Percentiles rank a stretch among this genome's conserved stretches.
These are phyloP conservation scores for Aspergillus unguis DNA, from an alignment of 2,329 filamentous ascomycete species.

Conservation along the genomic window DNA sequence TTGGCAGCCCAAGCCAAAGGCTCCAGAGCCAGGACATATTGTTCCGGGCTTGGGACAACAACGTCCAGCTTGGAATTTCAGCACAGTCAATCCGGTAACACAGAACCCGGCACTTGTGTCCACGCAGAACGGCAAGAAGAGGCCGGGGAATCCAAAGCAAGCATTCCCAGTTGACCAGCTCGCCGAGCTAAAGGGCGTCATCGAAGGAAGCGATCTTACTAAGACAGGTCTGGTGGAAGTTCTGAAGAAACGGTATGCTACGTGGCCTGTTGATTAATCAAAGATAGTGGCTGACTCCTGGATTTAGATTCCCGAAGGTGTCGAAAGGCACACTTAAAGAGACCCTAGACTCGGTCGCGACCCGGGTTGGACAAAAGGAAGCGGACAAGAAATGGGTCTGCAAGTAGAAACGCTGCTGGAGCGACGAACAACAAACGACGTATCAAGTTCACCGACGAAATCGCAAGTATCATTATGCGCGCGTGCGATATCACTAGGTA, in stretches of 20 bases:
- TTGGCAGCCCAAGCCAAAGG: constrained; percentile 55
- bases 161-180: constrained; percentile 60
- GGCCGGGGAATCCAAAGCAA: constrained; percentile 30
- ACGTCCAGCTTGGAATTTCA: constrained; percentile 21
- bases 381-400: constrained; percentile 64
- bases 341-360: constrained; percentile 65
- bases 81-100: constrained; percentile 20
- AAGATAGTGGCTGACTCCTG: constrained; percentile 8
- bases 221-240: constrained; percentile 73
- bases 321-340: constrained; percentile 68
- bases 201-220: constrained; percentile 68
- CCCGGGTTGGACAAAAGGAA: constrained; percentile 59
- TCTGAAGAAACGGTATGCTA: constrained; percentile 63
- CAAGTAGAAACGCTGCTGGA: constrained; percentile 25
- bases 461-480: neutral
- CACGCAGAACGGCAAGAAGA: constrained; percentile 12
- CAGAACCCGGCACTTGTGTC: constrained; percentile 8
- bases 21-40: constrained; percentile 21
- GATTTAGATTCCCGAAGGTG: constrained; percentile 61
- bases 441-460: neutral
- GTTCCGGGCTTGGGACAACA: constrained; percentile 13
- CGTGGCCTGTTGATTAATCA: neutral
- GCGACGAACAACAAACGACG: neutral
- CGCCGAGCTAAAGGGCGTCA: constrained; percentile 64
- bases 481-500: neutral